A percentile compares a stretch with the other conserved stretches of the same genome.
These are phyloP conservation scores for Nicotiana paniculata DNA, from an alignment of 257 asterid genomes.

Conservation along the genomic window DNA sequence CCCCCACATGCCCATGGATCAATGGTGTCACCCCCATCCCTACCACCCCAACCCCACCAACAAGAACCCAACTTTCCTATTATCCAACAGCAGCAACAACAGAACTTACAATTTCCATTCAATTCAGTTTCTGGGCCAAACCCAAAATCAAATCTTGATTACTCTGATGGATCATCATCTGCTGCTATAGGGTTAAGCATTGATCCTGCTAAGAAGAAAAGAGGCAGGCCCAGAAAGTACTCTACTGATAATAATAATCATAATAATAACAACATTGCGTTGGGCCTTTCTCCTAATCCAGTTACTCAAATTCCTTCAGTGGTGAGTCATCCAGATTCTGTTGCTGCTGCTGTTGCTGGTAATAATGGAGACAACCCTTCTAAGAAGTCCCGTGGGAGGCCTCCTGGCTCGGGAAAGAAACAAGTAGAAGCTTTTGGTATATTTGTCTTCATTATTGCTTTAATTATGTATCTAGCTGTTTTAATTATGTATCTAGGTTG, in stretches of 20 bases:
- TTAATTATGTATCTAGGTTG: too few species aligned
- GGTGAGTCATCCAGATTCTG: constrained; percentile 16
- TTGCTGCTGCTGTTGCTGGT: constrained; percentile 29
- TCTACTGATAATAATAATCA: constrained; percentile 27
- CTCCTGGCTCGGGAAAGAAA: constrained; percentile 41
- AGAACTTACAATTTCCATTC: constrained; percentile 39
- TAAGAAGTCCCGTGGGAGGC: constrained; percentile 38
- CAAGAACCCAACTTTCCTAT: not conserved
- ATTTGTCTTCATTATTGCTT: not conserved
- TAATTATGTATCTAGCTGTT: not conserved
- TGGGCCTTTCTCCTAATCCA: constrained; percentile 55
- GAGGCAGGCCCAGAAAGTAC: constrained; percentile 63
- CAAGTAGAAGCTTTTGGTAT: constrained; percentile 14
- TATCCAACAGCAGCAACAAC: constrained; percentile 23
- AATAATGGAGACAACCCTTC: constrained; percentile 19
- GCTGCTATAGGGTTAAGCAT: constrained; percentile 6
- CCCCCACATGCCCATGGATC: constrained; percentile 15
- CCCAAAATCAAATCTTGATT: constrained; percentile 10
- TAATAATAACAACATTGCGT: constrained; percentile 27
- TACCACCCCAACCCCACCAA: constrained; percentile 33
- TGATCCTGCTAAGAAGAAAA: constrained; percentile 45
- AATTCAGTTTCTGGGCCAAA: constrained; percentile 14
- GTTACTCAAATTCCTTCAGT: constrained; percentile 32
- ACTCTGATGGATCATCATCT: constrained; percentile 30
- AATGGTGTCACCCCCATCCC: constrained; percentile 26